These are phyloP conservation scores for Fusarium veterinarium DNA, from an alignment of 2,329 filamentous ascomycete species.

Conservation along the genomic window DNA sequence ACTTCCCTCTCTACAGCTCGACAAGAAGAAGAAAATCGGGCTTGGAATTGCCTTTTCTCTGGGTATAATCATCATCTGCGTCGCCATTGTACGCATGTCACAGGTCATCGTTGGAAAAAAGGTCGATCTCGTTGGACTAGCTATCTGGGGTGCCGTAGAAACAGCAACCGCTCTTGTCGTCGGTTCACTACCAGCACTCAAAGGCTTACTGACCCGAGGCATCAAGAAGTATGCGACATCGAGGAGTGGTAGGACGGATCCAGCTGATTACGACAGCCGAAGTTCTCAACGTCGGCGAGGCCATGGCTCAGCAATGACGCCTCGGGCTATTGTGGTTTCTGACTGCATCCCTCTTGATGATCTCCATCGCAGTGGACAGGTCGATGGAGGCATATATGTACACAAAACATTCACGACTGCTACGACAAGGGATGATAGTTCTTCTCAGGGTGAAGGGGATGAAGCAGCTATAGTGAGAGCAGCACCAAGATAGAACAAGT, in stretches of 20 bases:
- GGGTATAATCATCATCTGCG: conserved; percentile 19
- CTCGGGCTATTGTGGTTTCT: background rate
- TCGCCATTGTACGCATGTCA: conserved; percentile 21
- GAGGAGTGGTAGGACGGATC: conserved; percentile 6
- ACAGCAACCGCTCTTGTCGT: conserved; percentile 27
- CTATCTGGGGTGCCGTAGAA: conserved; percentile 25
- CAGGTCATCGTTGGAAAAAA: conserved; percentile 20
- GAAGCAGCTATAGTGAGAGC: background rate
- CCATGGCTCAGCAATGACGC: conserved; percentile 5
- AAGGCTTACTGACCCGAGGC: conserved; percentile 10
- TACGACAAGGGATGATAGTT: background rate
- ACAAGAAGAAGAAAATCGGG: conserved; percentile 22
- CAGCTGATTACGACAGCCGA: background rate
- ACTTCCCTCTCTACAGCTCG: conserved; percentile 19
- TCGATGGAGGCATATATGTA: conserved; percentile 15
- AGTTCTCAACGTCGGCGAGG: conserved; percentile 1
- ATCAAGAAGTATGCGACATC: conserved; percentile 19
- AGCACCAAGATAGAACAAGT: background rate
- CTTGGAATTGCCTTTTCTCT: conserved; percentile 20
- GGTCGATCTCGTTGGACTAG: conserved; percentile 20
- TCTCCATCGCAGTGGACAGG: background rate
- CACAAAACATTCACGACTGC: conserved; percentile 18
- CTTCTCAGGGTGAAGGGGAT: conserved; percentile 11
- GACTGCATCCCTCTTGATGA: conserved; percentile 20
- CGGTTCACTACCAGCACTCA: conserved; percentile 16